Base-by-base conservation (phyloP, 208 protist species). In the Trypanosoma lewisi region DNA sequence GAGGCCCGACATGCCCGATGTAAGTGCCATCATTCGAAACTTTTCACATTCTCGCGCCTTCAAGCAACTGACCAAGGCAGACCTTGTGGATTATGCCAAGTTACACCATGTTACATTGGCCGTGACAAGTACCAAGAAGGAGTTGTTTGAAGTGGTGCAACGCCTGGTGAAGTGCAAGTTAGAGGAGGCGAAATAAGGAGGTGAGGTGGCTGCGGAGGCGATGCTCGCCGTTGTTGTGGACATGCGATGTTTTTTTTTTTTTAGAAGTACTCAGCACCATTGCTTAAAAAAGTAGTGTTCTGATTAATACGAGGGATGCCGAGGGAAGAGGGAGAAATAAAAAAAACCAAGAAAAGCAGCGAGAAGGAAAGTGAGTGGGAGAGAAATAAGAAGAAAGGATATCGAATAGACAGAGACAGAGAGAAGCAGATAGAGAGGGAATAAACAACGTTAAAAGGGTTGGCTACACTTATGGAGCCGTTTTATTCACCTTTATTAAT, bases 141-240 rank as follows among this genome's bases (percentile, higher is more conserved):
- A 79, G 11, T 58, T 92, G 39, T 79, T 92, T 23, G 61, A 74
- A 28, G 74, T 79, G 55, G 74, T 75, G n/a, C 82, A 77, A 12
- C 65, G 58, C 19, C 52, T 87, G 45, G 64, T 55, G 1, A 57
- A 44, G 27, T 17, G 34, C 36, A 28, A 55, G n/a, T n/a, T n/a
- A n/a, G n/a, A n/a, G n/a, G n/a, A n/a, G n/a, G n/a, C n/a, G n/a
- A n/a, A n/a, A n/a, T n/a, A n/a, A n/a, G n/a, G n/a, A n/a, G n/a
- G n/a, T n/a, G n/a, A n/a, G n/a, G n/a, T n/a, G n/a, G n/a, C n/a
- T n/a, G n/a, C n/a, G n/a, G n/a, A n/a, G n/a, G n/a, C n/a, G n/a
- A n/a, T 41, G 36, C 36, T 41, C 14, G 7, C 14, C 9, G 7
- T 14, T 41, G 7, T 41, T 41, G 9, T 41, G 14, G 14, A 41